phyloP scores from a whole-genome alignment of 352 stramenopile species.

The Plasmopara muralis region DNA sequence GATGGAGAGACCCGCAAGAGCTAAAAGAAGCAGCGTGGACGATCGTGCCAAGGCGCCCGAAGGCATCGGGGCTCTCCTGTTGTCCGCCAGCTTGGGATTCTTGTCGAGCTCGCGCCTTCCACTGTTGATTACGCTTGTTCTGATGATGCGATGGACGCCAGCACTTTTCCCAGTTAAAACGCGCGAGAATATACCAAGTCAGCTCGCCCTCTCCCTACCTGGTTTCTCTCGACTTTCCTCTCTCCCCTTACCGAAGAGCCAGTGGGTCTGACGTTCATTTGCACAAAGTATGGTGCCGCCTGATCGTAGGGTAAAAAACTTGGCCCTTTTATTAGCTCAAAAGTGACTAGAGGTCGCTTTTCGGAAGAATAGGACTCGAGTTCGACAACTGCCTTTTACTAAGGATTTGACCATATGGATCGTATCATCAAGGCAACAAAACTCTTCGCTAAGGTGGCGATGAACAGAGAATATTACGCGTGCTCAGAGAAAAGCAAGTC shows the following conservation, averaged over 20 bases:
- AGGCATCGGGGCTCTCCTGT: slow-evolving; percentile 23
- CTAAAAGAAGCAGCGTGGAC: slow-evolving; percentile 2
- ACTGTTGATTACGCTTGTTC: slow-evolving; percentile 11
- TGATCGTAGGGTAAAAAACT: neutral
- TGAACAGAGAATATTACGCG: no score
- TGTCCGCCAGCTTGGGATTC: slow-evolving; percentile 17
- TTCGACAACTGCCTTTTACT: no score
- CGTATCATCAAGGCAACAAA: no score
- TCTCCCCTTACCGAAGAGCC: slow-evolving; percentile 17
- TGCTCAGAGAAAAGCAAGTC: no score
- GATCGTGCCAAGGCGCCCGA: slow-evolving; percentile 6
- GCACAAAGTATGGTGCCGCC: slow-evolving; percentile 10
- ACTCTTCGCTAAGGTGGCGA: no score
- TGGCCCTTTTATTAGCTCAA: neutral
- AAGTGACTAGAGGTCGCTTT: no score
- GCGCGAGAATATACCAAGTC: slow-evolving; percentile 4
- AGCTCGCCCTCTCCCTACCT: slow-evolving; percentile 4
- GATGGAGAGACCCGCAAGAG: neutral
- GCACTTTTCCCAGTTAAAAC: neutral
- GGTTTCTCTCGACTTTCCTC: slow-evolving; percentile 22
- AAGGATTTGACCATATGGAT: no score
- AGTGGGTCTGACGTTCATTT: slow-evolving; percentile 11
- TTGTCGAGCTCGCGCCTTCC: slow-evolving; percentile 6
- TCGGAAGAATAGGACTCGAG: no score
- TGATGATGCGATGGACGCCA: neutral